Conservation (phyloP, 1,284 basidiomycete species). For the Pyrrhoderma lamaoense region DNA sequence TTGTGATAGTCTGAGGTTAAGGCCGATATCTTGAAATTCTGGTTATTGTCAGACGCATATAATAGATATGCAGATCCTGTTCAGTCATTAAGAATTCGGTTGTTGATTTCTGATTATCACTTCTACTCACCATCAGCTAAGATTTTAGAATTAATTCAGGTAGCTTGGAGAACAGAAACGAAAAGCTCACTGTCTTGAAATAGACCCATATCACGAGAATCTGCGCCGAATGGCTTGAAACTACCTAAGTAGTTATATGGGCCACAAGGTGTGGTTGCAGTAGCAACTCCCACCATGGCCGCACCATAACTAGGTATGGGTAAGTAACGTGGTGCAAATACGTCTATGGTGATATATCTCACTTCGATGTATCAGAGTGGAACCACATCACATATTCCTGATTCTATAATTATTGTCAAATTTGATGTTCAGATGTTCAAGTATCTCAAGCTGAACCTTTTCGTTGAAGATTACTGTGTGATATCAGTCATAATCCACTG, state of each 20-base stretch:
- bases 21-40: conserved; percentile 58
- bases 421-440: too few relatives aligned
- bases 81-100: conserved; percentile 10
- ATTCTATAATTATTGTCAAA: conserved; percentile 32
- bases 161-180: neutral
- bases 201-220: conserved; percentile 54
- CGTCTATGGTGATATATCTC: conserved; percentile 21
- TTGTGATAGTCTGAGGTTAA: conserved; percentile 53
- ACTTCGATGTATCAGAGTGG: conserved; percentile 58
- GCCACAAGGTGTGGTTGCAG: conserved; percentile 47
- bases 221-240: conserved; percentile 50
- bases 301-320: conserved; percentile 43
- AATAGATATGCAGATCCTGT: conserved; percentile 44
- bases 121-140: conserved; percentile 33
- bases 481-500: neutral
- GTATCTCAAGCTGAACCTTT: conserved; percentile 28
- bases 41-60: conserved; percentile 61
- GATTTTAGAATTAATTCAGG: conserved; percentile 8
- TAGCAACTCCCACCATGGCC: conserved; percentile 56
- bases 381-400: conserved; percentile 67
- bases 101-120: conserved; percentile 46
- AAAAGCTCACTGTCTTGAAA: conserved; percentile 45
- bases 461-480: conserved; percentile 45
- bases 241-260: conserved; percentile 51
- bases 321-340: conserved; percentile 4